Evolutionary conservation across 441 rosid genomes (phyloP).

Genomic region (Pelargonium myrrhifolium): DNA sequence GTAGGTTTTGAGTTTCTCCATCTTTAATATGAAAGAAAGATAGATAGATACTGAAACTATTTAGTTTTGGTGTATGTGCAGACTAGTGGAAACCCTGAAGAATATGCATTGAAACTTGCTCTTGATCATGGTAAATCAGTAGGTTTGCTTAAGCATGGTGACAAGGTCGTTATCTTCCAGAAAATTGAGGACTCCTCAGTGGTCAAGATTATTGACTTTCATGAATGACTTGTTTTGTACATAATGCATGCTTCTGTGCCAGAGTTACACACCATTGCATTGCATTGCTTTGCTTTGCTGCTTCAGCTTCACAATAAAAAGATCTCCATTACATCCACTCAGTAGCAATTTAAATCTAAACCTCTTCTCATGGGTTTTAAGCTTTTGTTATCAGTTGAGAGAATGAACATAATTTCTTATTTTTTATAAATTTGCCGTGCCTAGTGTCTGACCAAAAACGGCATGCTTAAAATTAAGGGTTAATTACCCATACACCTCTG

Average conservation of each 20-base stretch:
- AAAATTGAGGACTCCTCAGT: constrained; percentile 20
- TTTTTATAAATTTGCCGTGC: too few relatives aligned
- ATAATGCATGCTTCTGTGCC: too few relatives aligned
- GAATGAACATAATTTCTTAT: too few relatives aligned
- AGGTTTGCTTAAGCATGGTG: constrained; percentile 14
- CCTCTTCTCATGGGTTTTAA: too few relatives aligned
- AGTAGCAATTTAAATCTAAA: too few relatives aligned
- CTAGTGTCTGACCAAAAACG: too few relatives aligned
- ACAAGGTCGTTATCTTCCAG: constrained; percentile 20
- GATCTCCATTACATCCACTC: background rate
- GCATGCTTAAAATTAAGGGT: too few relatives aligned
- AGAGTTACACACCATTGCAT: background rate
- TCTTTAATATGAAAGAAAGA: background rate
- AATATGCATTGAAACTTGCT: constrained; percentile 22
- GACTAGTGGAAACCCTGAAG: constrained; percentile 16
- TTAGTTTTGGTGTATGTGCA: constrained; percentile 1
- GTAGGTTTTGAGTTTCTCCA: constrained; percentile 15
- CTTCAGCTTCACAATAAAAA: background rate
- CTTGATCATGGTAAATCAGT: constrained; percentile 17
- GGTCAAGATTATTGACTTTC: constrained; percentile 17
- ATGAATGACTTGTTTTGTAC: background rate
- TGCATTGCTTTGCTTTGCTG: too few relatives aligned
- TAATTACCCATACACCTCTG: too few relatives aligned
- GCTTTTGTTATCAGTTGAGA: too few relatives aligned
- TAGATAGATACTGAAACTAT: background rate